Base-by-base conservation (phyloP, 352 stramenopile genomes). In the Bremia lactucae region DNA sequence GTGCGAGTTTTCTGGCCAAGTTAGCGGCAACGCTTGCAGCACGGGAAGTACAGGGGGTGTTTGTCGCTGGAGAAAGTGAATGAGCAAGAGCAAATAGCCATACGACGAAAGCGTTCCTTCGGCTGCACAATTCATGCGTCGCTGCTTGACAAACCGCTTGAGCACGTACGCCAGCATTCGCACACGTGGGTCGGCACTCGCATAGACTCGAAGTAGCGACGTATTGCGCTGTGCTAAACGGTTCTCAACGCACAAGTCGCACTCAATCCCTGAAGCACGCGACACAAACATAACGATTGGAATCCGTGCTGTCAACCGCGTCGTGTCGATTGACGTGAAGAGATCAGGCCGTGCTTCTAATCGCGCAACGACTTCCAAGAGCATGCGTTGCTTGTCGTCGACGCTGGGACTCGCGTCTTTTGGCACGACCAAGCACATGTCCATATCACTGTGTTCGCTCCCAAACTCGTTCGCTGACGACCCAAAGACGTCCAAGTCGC, bases 251-350 rank as follows among this genome's bases (percentile, higher is more conserved):
- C 76, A 88, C 31, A 91, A 52, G 38, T 91, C 78, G 43, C 78
- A 91, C 43, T 86, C 72, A 29, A 81, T 78, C 2, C 72, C 68
- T 13, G 62, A 71, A 9, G 67, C 54, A 0, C 65, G 68, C 53
- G 96, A 92, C 29, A 87, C 83, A 51, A 99, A 99, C 71, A 97
- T 97, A 19, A 99, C 71, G 46, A 99, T 97, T 8, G 96, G 95
- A 36, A 99, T 98, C 15, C 96, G 77, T 6, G 96, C 96, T 6
- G 91, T 97, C 13, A 97, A 59, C 0, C 94, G 72, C 2, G 65
- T 75, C 0, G 83, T 84, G 31, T 91, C 75, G 6, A 91, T 59
- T 3, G 65, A 76, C 0, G 54, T 43, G 36, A 91, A 91, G 24
- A 88, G 31, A 48, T 87, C 69, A 0, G 73, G 67, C 2, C 68